These are phyloP conservation scores for Tillandsia leiboldiana DNA, from an alignment of 176 grass and related monocot genomes.

Conservation along the genomic window DNA sequence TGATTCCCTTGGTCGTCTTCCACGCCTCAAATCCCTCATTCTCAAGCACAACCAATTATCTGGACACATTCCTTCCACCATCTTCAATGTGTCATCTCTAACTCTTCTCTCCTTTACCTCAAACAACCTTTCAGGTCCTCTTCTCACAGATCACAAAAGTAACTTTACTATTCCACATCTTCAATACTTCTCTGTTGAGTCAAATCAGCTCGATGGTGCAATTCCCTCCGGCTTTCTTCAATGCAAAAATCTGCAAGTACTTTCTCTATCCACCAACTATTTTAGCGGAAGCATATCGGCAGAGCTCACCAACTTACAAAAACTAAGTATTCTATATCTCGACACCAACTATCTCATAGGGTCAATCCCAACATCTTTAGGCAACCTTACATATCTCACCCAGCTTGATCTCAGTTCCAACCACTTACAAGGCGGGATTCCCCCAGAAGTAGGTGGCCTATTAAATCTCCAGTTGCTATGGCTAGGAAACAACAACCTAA, in stretches of 20 bases:
- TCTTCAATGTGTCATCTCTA: conserved; percentile 21
- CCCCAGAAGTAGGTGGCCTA: conserved; percentile 10
- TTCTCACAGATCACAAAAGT: background rate
- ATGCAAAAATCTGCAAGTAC: conserved; percentile 2
- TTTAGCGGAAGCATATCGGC: conserved; percentile 22
- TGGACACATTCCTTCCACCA: conserved; percentile 9
- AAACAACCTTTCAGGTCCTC: conserved; percentile 15
- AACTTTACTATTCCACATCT: conserved; percentile 6
- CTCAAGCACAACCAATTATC: conserved; percentile 6
- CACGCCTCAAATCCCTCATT: background rate
- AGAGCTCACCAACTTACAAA: background rate
- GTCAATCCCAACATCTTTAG: conserved; percentile 7
- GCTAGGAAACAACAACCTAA: background rate
- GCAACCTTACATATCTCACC: conserved; percentile 13
- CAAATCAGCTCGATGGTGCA: conserved; percentile 9
- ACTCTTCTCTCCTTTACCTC: background rate
- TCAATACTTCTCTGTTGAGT: conserved; percentile 3
- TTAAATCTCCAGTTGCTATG: background rate
- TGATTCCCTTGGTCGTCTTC: conserved; percentile 16
- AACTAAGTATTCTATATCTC: conserved; percentile 4
- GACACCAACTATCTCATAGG: conserved; percentile 17
- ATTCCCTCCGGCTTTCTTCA: conserved; percentile 13
- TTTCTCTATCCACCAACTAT: conserved; percentile 16
- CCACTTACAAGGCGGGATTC: conserved; percentile 2
- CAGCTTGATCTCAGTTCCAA: conserved; percentile 10